Percentiles rank a stretch among this genome's conserved stretches.
These are phyloP conservation scores for Zymoseptoria crescenta DNA, from an alignment of 2,329 filamentous ascomycete genomes.

Conservation along the genomic window DNA sequence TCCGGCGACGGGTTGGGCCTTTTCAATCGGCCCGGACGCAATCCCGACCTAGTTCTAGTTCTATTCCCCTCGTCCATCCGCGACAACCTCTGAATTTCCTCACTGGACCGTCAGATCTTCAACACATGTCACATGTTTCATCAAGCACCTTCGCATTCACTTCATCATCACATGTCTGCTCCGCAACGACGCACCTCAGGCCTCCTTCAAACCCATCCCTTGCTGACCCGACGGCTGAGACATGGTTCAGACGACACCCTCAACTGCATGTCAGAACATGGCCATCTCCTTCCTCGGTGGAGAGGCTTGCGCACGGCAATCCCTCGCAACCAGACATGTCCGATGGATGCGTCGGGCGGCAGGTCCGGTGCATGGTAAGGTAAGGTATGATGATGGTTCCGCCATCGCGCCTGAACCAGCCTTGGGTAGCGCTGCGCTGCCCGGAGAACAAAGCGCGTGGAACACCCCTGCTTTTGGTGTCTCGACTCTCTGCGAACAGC, in stretches of 20 bases:
- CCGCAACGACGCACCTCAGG: neutral
- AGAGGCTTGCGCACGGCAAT: neutral
- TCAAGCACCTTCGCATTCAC: neutral
- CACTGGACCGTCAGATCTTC: too few relatives aligned
- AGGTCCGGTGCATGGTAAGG: neutral
- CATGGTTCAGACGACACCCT: neutral
- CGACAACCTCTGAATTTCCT: too few relatives aligned
- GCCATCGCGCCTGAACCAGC: neutral
- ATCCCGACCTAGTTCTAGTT: neutral
- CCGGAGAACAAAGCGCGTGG: neutral
- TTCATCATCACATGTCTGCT: neutral
- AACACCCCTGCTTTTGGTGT: neutral
- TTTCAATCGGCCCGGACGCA: neutral
- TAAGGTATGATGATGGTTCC: neutral
- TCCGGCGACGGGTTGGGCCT: neutral
- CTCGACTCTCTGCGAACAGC: neutral
- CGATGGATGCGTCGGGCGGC: neutral
- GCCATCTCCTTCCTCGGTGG: neutral
- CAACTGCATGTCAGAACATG: neutral
- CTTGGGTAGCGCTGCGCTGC: neutral
- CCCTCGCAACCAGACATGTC: slow-evolving; percentile 1
- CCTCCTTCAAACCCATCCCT: neutral
- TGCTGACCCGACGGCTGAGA: neutral
- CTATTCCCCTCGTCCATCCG: neutral
- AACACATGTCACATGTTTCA: neutral